These are phyloP conservation scores for Hanseniaspora taiwanica DNA, from an alignment of 805 yeast species.

Conservation along the genomic window DNA sequence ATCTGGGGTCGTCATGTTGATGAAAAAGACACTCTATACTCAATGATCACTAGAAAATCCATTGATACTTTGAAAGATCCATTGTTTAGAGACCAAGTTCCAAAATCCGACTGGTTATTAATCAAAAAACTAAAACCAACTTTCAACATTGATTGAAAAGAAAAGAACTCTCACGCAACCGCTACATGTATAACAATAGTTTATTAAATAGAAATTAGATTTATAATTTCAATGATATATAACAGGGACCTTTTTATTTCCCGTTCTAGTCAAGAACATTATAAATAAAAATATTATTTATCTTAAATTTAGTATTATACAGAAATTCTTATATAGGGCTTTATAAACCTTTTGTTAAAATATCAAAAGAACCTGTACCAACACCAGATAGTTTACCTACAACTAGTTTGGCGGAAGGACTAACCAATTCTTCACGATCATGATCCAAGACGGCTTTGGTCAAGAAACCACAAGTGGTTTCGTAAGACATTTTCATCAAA, in stretches of 20 bases:
- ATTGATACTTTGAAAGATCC: slow-evolving; percentile 97
- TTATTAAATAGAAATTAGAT: too few relatives aligned
- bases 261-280: too few relatives aligned
- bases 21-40: slow-evolving; percentile 80
- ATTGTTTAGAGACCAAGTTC: slow-evolving; percentile 88
- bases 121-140: slow-evolving; percentile 78
- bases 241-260: too few relatives aligned
- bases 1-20: slow-evolving; percentile 99
- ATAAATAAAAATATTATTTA: too few relatives aligned
- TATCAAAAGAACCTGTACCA: slow-evolving; percentile 94
- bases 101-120: slow-evolving; percentile 92
- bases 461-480: slow-evolving; percentile 93
- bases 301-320: too few relatives aligned
- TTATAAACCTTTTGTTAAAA: slow-evolving; percentile 30
- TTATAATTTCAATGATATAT: too few relatives aligned
- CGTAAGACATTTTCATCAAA: slow-evolving; percentile 97
- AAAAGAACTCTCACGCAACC: too few relatives aligned
- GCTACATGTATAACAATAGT: too few relatives aligned
- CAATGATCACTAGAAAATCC: slow-evolving; percentile 79
- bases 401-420: slow-evolving; percentile 90
- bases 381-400: slow-evolving; percentile 81
- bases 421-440: slow-evolving; percentile 73
- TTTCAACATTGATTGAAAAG: slow-evolving; percentile 51
- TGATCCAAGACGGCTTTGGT: slow-evolving; percentile 93
- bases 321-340: too few relatives aligned